Evolutionary conservation across 768 basidiomycete genomes (phyloP), one percentile per base, ranked within the genome.

Genomic region (Russula griseocarnosa): DNA sequence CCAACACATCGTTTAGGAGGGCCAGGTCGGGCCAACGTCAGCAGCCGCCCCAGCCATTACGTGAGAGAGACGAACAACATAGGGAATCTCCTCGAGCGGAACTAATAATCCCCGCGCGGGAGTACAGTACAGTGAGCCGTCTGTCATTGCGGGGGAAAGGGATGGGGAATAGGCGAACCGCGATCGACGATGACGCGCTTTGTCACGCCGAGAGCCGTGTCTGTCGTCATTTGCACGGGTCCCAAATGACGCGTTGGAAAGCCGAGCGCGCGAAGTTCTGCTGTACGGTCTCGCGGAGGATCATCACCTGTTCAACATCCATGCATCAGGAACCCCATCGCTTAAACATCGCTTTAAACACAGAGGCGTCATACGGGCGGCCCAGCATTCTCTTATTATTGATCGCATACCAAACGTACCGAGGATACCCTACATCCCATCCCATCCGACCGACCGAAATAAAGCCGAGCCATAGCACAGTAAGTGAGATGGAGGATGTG

Each of bases 171-270:
- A 30, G 3, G 71, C 80, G 58, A 65, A 86, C 86, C 76, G 71
- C 84, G 81, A 72, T 94, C 90, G 53, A 86, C 74, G 0, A 94
- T 86, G 18, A 95, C 87, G 5, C 83, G 74, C 71, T 93, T 94
- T 0, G 93, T 92, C 5, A 97, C 96, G 5, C 89, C 92, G 0
- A 98, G 78, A 1, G 96, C 96, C 1, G 96, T 98, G 75, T 99
- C 96, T 0, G 97, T 99, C 36, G 97, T 98, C 97, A 99, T 99
- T 75, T 99, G 97, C 1, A 93, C 79, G 2, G 86, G 78, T 0
- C 94, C 94, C 9, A 99, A 79, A 74, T 90, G 91, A 36, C 97
- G 83, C 7, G 83, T 83, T 1, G 92, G 90, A 73, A 96, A 99
- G 1, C 94, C 94, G 42, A 94, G 76, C 18, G 80, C 81, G 34